Percentiles rank a stretch among this genome's conserved stretches.
Conservation (phyloP, 1,139 yeast species). For the Candida gigantensis region DNA sequence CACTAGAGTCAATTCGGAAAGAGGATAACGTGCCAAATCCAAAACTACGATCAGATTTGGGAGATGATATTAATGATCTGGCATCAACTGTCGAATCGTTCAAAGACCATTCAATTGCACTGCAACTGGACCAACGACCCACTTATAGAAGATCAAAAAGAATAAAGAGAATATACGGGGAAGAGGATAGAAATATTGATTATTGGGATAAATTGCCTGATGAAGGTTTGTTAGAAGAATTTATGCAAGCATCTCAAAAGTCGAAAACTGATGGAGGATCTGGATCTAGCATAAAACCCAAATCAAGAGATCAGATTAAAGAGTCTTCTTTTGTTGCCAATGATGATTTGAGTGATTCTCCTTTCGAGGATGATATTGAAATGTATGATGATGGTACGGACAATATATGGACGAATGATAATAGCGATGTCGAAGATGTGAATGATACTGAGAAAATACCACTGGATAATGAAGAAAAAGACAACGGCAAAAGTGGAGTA, state of each 20-base stretch:
- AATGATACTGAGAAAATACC: not conserved
- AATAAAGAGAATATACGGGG: constrained; percentile 5
- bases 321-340: not conserved
- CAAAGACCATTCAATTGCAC: not conserved
- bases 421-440: constrained; percentile 1
- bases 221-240: constrained; percentile 24
- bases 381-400: not conserved
- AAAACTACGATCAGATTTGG: too few species aligned
- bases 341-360: not conserved
- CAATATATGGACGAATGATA: not conserved
- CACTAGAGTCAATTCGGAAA: too few species aligned
- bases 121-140: not conserved
- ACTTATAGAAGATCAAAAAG: constrained; percentile 8
- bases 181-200: constrained; percentile 24
- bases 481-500: constrained; percentile 4
- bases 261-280: not conserved
- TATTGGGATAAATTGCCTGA: constrained; percentile 29
- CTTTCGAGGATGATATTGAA: not conserved
- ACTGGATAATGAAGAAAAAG: constrained; percentile 3
- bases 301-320: too few species aligned
- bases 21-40: too few species aligned
- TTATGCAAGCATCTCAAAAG: constrained; percentile 16
- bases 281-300: not conserved
- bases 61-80: too few species aligned
- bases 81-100: too few species aligned